A percentile compares a stretch with the other conserved stretches of the same genome.
These are phyloP conservation scores for Dendrobium chrysotoxum DNA, from an alignment of 106 monocot species.

Conservation along the genomic window DNA sequence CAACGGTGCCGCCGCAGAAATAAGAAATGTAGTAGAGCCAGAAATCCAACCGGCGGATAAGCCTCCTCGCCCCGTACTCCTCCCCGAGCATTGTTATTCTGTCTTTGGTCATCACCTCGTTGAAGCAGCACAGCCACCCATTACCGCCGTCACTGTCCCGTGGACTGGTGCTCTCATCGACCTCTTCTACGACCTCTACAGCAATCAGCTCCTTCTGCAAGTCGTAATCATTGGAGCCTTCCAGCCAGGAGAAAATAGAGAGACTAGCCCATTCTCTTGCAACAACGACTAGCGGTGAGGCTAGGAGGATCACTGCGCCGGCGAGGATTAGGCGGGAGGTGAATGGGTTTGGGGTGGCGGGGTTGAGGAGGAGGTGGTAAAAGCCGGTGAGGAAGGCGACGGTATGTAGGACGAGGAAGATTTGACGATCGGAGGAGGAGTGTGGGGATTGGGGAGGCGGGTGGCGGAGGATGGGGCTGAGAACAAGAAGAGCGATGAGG, in stretches of 20 bases:
- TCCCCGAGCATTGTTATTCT: conserved; percentile 42
- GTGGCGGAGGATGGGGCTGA: conserved; percentile 54
- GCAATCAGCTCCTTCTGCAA: too few relatives aligned
- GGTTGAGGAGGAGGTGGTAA: conserved; percentile 65
- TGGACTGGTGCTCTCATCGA: background rate
- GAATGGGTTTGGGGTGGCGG: conserved; percentile 18
- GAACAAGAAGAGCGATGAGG: conserved; percentile 36
- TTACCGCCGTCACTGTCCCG: background rate
- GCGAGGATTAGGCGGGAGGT: conserved; percentile 32
- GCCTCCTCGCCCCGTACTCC: conserved; percentile 45
- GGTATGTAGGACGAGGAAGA: conserved; percentile 59
- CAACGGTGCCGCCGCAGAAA: conserved; percentile 81
- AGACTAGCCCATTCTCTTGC: conserved; percentile 27
- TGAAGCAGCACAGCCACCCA: conserved; percentile 1
- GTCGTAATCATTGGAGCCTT: too few relatives aligned
- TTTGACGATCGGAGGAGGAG: conserved; percentile 7
- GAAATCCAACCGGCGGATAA: conserved; percentile 52
- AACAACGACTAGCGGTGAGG: conserved; percentile 45
- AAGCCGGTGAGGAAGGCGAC: conserved; percentile 78
- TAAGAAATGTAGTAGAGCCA: conserved; percentile 74
- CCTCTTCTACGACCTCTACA: too few relatives aligned
- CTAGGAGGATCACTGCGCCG: conserved; percentile 52
- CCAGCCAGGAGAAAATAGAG: conserved; percentile 17
- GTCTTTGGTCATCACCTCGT: conserved; percentile 17
- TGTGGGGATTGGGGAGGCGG: background rate